phyloP scores from a whole-genome alignment of 768 basidiomycete species.

The Lactifluus volemus region DNA sequence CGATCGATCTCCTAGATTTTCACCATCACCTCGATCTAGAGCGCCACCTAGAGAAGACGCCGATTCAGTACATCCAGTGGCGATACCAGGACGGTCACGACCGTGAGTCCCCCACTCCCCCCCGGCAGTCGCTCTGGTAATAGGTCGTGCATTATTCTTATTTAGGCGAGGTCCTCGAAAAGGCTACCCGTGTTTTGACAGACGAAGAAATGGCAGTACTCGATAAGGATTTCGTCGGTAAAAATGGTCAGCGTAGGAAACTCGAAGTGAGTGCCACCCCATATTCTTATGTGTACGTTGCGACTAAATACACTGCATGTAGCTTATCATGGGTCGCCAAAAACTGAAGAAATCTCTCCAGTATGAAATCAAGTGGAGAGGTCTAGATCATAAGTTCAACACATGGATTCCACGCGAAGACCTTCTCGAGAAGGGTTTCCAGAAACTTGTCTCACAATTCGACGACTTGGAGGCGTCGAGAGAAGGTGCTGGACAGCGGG shows the following conservation, averaged over 20 bases:
- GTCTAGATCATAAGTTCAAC: conserved; percentile 79
- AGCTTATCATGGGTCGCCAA: conserved; percentile 90
- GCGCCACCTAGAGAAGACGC: conserved; percentile 91
- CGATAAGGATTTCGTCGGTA: conserved; percentile 84
- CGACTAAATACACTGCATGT: neutral
- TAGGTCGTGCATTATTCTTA: conserved; percentile 8
- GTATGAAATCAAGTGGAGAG: conserved; percentile 87
- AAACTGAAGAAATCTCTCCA: conserved; percentile 94
- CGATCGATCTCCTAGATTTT: neutral
- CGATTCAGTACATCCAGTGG: conserved; percentile 97
- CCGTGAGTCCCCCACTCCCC: conserved; percentile 41
- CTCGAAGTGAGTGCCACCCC: conserved; percentile 54
- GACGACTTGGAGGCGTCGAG: conserved; percentile 94
- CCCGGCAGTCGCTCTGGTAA: conserved; percentile 1
- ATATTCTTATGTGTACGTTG: conserved; percentile 2
- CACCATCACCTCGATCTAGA: conserved; percentile 36
- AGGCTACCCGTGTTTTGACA: conserved; percentile 85
- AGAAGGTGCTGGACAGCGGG: conserved; percentile 88
- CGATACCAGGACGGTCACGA: conserved; percentile 98
- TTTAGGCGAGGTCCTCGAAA: conserved; percentile 80
- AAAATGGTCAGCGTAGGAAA: conserved; percentile 84
- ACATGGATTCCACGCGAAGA: conserved; percentile 89
- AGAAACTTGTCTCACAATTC: conserved; percentile 86
- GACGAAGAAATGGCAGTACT: conserved; percentile 71
- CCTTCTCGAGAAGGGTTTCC: conserved; percentile 77